Conservation (phyloP, 163 green algal genomes). For the Volvox carteri region DNA sequence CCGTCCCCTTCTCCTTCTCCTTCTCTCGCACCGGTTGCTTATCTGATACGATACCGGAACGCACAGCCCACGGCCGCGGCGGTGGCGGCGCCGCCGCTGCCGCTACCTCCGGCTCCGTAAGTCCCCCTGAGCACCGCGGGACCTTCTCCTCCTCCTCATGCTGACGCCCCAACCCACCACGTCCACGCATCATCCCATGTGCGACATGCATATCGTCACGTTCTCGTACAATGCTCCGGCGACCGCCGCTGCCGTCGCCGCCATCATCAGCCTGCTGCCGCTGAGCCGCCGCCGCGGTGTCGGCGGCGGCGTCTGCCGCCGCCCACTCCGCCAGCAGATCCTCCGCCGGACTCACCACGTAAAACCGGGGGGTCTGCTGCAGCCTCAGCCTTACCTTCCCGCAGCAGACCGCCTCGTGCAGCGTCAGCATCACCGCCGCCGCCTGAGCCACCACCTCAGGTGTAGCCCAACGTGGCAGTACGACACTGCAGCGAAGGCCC, state of each 20-base stretch:
- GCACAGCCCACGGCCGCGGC: too few species aligned
- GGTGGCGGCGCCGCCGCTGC: too few species aligned
- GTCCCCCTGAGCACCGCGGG: too few species aligned
- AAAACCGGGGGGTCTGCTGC: conserved; percentile 4
- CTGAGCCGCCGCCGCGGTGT: neutral
- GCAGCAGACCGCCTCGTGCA: neutral
- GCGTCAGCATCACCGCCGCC: conserved; percentile 6
- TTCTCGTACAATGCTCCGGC: too few species aligned
- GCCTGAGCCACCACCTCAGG: neutral
- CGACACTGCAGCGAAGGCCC: conserved; percentile 18
- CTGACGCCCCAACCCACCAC: too few species aligned
- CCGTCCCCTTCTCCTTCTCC: too few species aligned
- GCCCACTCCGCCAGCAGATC: conserved; percentile 7
- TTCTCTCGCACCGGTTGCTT: too few species aligned
- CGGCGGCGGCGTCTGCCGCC: neutral
- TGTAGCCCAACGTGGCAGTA: conserved; percentile 4
- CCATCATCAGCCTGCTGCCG: neutral
- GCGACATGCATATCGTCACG: too few species aligned
- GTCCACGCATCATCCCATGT: too few species aligned
- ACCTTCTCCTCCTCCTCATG: too few species aligned
- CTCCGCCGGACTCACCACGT: conserved; percentile 14
- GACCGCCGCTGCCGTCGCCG: neutral
- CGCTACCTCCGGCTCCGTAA: too few species aligned
- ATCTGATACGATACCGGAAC: too few species aligned
- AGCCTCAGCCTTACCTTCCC: neutral